Percentiles rank a stretch among this genome's conserved stretches.
These are phyloP conservation scores for Tetrapisispora namnaoensis DNA, from an alignment of 805 yeast genomes.

Conservation along the genomic window DNA sequence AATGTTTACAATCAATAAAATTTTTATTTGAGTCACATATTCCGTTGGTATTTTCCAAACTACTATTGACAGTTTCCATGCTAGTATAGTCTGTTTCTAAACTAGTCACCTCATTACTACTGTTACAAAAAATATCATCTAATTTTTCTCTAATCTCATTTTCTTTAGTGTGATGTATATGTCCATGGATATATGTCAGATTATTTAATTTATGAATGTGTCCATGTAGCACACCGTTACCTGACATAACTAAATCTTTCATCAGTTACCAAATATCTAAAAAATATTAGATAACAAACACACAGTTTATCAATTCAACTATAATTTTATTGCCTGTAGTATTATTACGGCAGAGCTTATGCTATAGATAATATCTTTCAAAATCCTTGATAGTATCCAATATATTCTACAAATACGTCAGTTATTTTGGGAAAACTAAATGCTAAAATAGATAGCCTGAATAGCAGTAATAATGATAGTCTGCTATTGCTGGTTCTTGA, in stretches of 20 bases:
- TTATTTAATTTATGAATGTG: slow-evolving; percentile 55
- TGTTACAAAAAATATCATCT: background rate
- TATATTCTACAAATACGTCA: no score
- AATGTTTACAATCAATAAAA: slow-evolving; percentile 31
- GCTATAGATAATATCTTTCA: no score
- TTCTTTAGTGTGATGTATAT: slow-evolving; percentile 37
- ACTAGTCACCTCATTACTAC: background rate
- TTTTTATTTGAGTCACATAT: background rate
- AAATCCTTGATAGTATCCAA: no score
- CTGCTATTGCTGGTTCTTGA: no score
- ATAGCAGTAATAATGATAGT: no score
- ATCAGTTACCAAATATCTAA: background rate
- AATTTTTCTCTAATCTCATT: background rate
- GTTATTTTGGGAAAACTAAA: no score
- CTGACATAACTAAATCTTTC: background rate
- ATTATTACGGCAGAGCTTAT: no score
- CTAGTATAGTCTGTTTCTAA: background rate
- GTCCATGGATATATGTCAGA: slow-evolving; percentile 60
- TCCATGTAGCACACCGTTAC: slow-evolving; percentile 54
- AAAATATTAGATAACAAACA: background rate
- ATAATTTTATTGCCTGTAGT: no score
- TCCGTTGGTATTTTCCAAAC: background rate
- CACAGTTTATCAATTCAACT: no score
- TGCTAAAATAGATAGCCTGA: no score
- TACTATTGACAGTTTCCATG: background rate